Conservation (phyloP, 352 stramenopile genomes). For the Pythium folliculosum region DNA sequence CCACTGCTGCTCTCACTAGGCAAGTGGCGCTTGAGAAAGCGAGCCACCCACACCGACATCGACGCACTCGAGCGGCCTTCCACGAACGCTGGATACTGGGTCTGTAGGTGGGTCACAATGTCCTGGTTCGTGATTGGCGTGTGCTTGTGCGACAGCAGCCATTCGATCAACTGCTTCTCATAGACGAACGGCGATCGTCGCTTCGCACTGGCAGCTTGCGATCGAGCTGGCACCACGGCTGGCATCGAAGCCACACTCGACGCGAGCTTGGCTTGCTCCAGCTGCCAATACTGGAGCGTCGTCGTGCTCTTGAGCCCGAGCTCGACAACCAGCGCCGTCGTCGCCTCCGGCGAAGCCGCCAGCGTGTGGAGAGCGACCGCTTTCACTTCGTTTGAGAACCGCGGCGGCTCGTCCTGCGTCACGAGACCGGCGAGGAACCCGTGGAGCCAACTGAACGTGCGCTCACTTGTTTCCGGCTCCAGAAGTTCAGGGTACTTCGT, state of each 20-base stretch:
- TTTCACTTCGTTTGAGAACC: constrained; percentile 24
- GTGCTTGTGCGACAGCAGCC: constrained; percentile 47
- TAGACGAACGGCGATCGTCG: constrained; percentile 29
- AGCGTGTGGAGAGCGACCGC: constrained; percentile 33
- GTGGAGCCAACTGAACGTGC: constrained; percentile 59
- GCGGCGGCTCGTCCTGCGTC: constrained; percentile 30
- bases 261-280: constrained; percentile 39
- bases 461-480: constrained; percentile 38
- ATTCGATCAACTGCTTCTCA: constrained; percentile 53
- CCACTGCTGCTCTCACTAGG: constrained; percentile 22
- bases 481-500: constrained; percentile 59
- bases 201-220: background rate
- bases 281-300: constrained; percentile 66
- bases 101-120: constrained; percentile 57
- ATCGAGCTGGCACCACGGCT: background rate
- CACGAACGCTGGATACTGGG: constrained; percentile 58
- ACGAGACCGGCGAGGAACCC: constrained; percentile 41
- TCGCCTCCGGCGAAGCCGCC: constrained; percentile 20
- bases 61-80: constrained; percentile 52
- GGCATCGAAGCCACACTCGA: constrained; percentile 4
- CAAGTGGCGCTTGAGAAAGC: constrained; percentile 71
- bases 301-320: constrained; percentile 56
- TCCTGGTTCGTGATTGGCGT: constrained; percentile 60
- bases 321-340: constrained; percentile 37
- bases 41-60: constrained; percentile 61